Conservation (phyloP, 2,329 filamentous ascomycete species). For the Fusarium clavum region DNA sequence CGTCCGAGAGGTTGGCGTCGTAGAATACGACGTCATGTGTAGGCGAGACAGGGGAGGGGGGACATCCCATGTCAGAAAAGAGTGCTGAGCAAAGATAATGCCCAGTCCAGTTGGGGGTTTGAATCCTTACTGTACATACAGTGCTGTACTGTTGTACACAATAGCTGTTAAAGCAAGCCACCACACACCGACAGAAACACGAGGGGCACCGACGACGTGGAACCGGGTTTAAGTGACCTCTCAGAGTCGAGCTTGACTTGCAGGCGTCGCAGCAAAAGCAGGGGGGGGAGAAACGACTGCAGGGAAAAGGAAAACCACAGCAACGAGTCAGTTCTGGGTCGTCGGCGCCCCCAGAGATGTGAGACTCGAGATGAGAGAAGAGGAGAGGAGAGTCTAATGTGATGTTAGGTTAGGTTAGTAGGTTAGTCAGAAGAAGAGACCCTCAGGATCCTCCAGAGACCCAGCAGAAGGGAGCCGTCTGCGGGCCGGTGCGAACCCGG, state of each 20-base stretch:
- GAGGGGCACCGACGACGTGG: constrained; percentile 48
- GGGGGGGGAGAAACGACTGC: not conserved
- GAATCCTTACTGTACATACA: not conserved
- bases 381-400: not conserved
- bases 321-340: constrained; percentile 39
- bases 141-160: not conserved
- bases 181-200: constrained; percentile 35
- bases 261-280: not conserved
- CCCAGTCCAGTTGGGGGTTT: not conserved
- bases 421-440: not conserved
- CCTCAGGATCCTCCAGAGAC: constrained; percentile 1
- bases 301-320: constrained; percentile 28
- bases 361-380: not conserved
- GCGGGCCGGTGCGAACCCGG: constrained; percentile 43
- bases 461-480: constrained; percentile 6
- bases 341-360: not conserved
- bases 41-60: constrained; percentile 19
- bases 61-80: not conserved
- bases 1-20: constrained; percentile 33
- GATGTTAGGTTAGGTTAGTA: not conserved
- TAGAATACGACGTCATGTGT: constrained; percentile 31
- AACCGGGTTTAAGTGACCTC: constrained; percentile 46
- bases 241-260: constrained; percentile 18
- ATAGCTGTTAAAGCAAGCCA: constrained; percentile 26
- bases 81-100: not conserved